A percentile compares a stretch with the other conserved stretches of the same genome.
These are phyloP conservation scores for Naegleria fowleri DNA, from an alignment of 208 protist species.

Conservation along the genomic window DNA sequence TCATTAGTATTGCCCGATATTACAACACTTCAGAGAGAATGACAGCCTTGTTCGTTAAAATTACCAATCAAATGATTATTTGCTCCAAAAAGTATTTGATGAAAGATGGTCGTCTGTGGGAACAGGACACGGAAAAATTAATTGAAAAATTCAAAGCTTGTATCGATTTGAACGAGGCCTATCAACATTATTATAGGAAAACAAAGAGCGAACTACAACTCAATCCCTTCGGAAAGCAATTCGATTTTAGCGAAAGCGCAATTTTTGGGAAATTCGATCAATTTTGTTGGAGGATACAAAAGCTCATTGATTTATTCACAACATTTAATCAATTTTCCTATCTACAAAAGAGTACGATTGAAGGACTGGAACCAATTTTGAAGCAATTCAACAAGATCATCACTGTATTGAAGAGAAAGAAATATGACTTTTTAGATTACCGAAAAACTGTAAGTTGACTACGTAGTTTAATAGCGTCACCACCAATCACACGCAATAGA, in stretches of 20 bases:
- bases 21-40: constrained; percentile 60
- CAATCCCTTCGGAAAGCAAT: constrained; percentile 52
- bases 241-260: constrained; percentile 56
- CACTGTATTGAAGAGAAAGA: constrained; percentile 14
- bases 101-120: constrained; percentile 42
- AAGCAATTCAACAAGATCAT: constrained; percentile 52
- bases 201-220: constrained; percentile 42
- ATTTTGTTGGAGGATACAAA: constrained; percentile 63
- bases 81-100: constrained; percentile 52
- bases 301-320: constrained; percentile 63
- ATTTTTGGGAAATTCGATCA: constrained; percentile 74
- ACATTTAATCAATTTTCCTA: constrained; percentile 60
- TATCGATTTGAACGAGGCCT: constrained; percentile 55
- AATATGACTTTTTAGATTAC: constrained; percentile 52
- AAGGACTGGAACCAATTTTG: constrained; percentile 56
- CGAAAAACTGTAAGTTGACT: not conserved
- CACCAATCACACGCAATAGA: not conserved
- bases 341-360: constrained; percentile 48
- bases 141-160: constrained; percentile 48
- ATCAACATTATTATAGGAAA: constrained; percentile 45
- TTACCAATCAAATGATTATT: constrained; percentile 72
- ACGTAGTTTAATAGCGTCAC: not conserved
- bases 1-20: constrained; percentile 52
- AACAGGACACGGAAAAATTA: constrained; percentile 43
- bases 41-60: constrained; percentile 67